Evolutionary conservation across 2,329 filamentous ascomycete genomes (phyloP).

Genomic region (Myriosclerotinia curreyana): DNA sequence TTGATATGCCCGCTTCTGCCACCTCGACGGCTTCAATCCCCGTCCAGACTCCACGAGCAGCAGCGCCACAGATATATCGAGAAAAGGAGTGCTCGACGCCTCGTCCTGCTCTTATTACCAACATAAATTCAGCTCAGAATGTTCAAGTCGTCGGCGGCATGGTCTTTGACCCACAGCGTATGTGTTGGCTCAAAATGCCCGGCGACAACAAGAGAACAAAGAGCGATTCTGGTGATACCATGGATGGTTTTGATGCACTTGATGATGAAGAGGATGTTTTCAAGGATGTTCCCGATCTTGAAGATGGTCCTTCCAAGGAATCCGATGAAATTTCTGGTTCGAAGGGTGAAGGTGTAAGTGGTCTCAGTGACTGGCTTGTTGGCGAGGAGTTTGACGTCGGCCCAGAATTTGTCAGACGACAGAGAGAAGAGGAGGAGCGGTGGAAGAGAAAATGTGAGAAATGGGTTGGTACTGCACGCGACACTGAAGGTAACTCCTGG

Average conservation of each 20-base stretch:
- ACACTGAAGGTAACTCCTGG: slow-evolving; percentile 61
- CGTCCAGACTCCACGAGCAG: slow-evolving; percentile 48
- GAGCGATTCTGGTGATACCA: slow-evolving; percentile 53
- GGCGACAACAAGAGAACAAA: slow-evolving; percentile 43
- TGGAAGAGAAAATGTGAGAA: slow-evolving; percentile 86
- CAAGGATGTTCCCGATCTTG: slow-evolving; percentile 88
- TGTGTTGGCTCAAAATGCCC: slow-evolving; percentile 92
- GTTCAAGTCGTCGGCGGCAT: slow-evolving; percentile 96
- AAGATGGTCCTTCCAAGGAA: slow-evolving; percentile 52
- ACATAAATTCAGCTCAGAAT: slow-evolving; percentile 78
- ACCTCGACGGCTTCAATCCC: slow-evolving; percentile 50
- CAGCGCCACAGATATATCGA: slow-evolving; percentile 46
- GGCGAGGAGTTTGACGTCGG: slow-evolving; percentile 98
- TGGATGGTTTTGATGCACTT: slow-evolving; percentile 65
- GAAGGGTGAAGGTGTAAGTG: slow-evolving; percentile 48
- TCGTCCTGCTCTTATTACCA: slow-evolving; percentile 80
- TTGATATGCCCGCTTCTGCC: slow-evolving; percentile 62
- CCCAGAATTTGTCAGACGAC: slow-evolving; percentile 84
- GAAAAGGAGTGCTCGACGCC: slow-evolving; percentile 60
- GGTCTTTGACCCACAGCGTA: slow-evolving; percentile 94
- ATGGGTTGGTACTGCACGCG: slow-evolving; percentile 64
- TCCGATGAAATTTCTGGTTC: slow-evolving; percentile 49
- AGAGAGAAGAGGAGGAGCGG: slow-evolving; percentile 85
- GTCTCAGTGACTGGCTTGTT: slow-evolving; percentile 71
- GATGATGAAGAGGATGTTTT: slow-evolving; percentile 93